Base-by-base conservation (phyloP, 805 yeast species). In the Teunomyces atbi region DNA sequence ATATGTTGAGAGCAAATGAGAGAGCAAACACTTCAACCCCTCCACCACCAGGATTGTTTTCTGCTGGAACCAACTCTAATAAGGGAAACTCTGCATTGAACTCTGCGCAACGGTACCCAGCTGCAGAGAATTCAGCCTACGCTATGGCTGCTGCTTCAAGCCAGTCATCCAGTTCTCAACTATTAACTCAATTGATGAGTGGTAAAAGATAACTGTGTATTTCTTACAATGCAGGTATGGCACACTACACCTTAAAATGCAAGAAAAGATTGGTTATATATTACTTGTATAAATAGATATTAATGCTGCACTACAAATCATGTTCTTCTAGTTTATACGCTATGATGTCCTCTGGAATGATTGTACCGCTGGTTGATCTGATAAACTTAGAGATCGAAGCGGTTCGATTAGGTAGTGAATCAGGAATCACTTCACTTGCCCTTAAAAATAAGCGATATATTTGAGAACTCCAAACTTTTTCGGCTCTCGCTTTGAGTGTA, bases 141-240 rank as follows among this genome's bases (percentile, higher is more conserved):
- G 52, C 54, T 37, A 52, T 49, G 13, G 48, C 33, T 12, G 33
- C 33, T 18, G 44, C 51, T 11, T 57, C 51, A 6, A 56, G 52
- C 42, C 65, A 64, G 5, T 79, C 82, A 21, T 81, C 86, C 41
- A 84, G 91, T 49, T 83, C 89, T 34, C 96, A 89, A 60, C 75
- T 90, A 58, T 75, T 90, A 56, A 88, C 82, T 47, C 97, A 89
- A 64, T 73, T 90, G 60, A 84, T 90, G 83, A 84, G 84, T 56
- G 95, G 95, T 23, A 87, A 85, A 61, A 79, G 71, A 56, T 71
- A 56, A 35, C 4, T 30, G 33, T 13, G 15, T 5, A 26, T n/a
- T 29, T 13, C 16, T 30, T 15, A 23, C 26, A 23, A n/a, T n/a
- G n/a, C 10, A 8, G 26, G 26, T n/a, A n/a, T n/a, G n/a, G n/a